Base-by-base conservation (phyloP, 2,329 filamentous ascomycete genomes). In the Xylaria multiplex region DNA sequence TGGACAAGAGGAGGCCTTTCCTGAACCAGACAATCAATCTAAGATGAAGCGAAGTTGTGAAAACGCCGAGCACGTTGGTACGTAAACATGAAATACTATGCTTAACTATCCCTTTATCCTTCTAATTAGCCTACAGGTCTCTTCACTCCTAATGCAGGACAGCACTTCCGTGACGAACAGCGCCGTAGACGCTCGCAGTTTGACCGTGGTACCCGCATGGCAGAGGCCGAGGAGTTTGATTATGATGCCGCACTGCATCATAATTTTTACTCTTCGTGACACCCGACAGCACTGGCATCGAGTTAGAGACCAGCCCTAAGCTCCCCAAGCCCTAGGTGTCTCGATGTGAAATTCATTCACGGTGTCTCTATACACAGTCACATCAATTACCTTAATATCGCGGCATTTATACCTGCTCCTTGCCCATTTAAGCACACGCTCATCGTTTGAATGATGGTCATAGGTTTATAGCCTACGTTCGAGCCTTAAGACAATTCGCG, bases 41-140 rank as follows among this genome's bases (percentile, higher is more conserved):
- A 97, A 97, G 81, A 90, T 96, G 84, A 91, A 93, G 80, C 87
- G 93, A 66, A 96, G 92, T 71, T 91, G 92, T 66, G 92, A 96
- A 76, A 96, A 96, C 76, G 93, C 93, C 1, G 91, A 93, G 76
- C 90, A 93, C 74, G 88, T 95, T 71, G 93, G 93, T 88, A 77
- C 77, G 90, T 84, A 59, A 62, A 30, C 6, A n/a, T 2, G 16
- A 30, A 35, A 24, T 7, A 7, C 22, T 30, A 8, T 16, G 3
- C 8, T 32, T 8, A 32, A 16, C 24, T 30, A 48, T 1, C 22
- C 30, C 13, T 14, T 22, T 37, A 22, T n/a, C 13, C 14, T 56
- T 19, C 69, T 72, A 52, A 74, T 22, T 43, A 59, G 37, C n/a
- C 3, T 9, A 53, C 49, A 92, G 90, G 90, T 0, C 85, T 97